Conservation (phyloP, 495 filamentous ascomycete species). For the Delitschia confertaspora region DNA sequence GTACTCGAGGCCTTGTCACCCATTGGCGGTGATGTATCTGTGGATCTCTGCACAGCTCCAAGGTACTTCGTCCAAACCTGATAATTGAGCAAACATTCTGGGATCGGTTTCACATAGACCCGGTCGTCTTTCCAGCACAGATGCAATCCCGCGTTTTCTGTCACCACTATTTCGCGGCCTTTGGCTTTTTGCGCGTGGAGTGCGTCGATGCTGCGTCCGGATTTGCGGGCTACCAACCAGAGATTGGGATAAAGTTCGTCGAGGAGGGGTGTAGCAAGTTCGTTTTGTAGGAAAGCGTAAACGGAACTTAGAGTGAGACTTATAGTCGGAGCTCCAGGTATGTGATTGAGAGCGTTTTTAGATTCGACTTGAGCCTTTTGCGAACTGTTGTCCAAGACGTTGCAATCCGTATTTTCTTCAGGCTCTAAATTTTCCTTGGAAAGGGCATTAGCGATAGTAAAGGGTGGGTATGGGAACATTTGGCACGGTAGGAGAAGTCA, state of each 20-base stretch:
- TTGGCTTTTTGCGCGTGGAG: constrained; percentile 3
- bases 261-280: constrained; percentile 3
- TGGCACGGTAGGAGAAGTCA: too few species aligned
- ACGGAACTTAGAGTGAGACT: background rate
- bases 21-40: constrained; percentile 2
- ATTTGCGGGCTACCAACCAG: constrained; percentile 1
- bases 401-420: constrained; percentile 4
- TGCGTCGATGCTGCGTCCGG: background rate
- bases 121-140: background rate
- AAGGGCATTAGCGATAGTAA: constrained; percentile 1
- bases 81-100: constrained; percentile 3
- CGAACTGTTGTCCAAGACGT: constrained; percentile 2
- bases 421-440: background rate
- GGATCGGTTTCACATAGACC: constrained; percentile 5
- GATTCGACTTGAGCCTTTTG: background rate
- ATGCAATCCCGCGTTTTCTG: constrained; percentile 3
- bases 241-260: constrained; percentile 3
- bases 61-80: constrained; percentile 1
- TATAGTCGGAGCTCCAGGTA: constrained; percentile 4
- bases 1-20: too few species aligned
- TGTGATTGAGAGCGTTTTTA: constrained; percentile 3
- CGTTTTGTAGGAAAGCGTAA: constrained; percentile 1
- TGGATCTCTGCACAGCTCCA: too few species aligned
- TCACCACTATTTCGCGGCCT: constrained; percentile 1
- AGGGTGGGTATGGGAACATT: too few species aligned